These are phyloP conservation scores for Ramularia collo-cygni DNA, from an alignment of 2,329 filamentous ascomycete genomes.

Conservation along the genomic window DNA sequence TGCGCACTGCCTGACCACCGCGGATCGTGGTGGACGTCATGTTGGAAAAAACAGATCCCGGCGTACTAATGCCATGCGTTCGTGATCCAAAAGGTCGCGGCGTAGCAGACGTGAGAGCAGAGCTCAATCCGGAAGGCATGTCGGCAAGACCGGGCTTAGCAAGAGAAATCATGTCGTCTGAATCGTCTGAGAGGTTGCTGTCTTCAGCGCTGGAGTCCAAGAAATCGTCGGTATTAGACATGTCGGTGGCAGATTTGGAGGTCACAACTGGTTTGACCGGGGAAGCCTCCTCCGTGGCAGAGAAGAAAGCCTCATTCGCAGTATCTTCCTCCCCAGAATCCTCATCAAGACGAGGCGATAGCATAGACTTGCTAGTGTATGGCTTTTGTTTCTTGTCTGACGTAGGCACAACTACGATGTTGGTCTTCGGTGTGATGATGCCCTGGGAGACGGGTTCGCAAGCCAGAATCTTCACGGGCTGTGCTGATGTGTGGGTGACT, in stretches of 20 bases:
- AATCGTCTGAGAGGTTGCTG: conserved; percentile 83
- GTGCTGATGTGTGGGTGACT: conserved; percentile 75
- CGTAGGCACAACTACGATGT: conserved; percentile 70
- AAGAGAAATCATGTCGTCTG: conserved; percentile 88
- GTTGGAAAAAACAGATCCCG: conserved; percentile 81
- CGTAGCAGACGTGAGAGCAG: conserved; percentile 72
- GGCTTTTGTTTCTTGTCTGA: conserved; percentile 45
- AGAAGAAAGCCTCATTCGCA: conserved; percentile 86
- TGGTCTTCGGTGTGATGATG: conserved; percentile 66
- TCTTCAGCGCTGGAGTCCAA: conserved; percentile 59
- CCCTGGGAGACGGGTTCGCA: conserved; percentile 94
- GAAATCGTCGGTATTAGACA: conserved; percentile 43
- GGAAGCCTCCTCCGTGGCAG: conserved; percentile 69
- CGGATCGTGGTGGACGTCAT: conserved; percentile 79
- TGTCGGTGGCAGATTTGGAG: conserved; percentile 32
- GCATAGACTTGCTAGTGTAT: conserved; percentile 18
- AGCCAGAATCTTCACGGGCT: conserved; percentile 80
- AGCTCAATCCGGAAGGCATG: conserved; percentile 71
- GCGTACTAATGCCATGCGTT: conserved; percentile 69
- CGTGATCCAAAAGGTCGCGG: conserved; percentile 67
- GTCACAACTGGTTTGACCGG: conserved; percentile 34
- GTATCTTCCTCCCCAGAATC: conserved; percentile 52
- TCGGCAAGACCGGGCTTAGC: conserved; percentile 70
- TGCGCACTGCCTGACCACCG: conserved; percentile 58
- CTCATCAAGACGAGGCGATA: conserved; percentile 28